A percentile compares a stretch with the other conserved stretches of the same genome.
Evolutionary conservation across 257 asterid species (phyloP).

Genomic region (Solanum medicagineum): DNA sequence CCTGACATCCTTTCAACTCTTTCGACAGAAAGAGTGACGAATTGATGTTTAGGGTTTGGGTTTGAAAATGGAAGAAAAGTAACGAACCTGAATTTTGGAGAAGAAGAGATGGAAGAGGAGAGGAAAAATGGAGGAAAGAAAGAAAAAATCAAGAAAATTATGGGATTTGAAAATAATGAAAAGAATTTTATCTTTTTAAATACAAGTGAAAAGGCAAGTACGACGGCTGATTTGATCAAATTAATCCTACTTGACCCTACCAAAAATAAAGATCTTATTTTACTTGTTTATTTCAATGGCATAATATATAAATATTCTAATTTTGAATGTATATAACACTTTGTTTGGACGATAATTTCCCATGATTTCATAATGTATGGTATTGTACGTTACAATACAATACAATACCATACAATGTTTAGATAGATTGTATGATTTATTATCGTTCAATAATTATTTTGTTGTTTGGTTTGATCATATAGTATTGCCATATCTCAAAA

Average conservation of each 20-base stretch:
- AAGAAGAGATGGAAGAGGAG: neutral
- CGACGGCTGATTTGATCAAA: neutral
- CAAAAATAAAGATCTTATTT: neutral
- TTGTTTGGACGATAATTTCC: too few relatives aligned
- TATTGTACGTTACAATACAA: too few relatives aligned
- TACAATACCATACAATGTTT: too few relatives aligned
- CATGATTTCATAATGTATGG: too few relatives aligned
- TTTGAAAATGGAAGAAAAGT: neutral
- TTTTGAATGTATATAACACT: too few relatives aligned
- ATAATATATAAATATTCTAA: too few relatives aligned
- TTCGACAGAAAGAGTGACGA: neutral
- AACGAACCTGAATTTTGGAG: neutral
- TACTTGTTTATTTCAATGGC: neutral
- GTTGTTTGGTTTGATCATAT: too few relatives aligned
- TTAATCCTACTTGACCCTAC: neutral
- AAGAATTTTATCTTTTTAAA: neutral
- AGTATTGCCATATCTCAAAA: too few relatives aligned
- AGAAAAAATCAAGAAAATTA: neutral
- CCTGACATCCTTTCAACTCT: conserved; percentile 6
- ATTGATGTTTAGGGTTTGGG: neutral
- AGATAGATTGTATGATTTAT: too few relatives aligned
- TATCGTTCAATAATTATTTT: too few relatives aligned
- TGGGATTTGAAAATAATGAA: neutral
- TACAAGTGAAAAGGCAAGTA: neutral
- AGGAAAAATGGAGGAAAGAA: neutral